Conservation (phyloP, 2,329 filamentous ascomycete species). For the Xylariaceae sp. region DNA sequence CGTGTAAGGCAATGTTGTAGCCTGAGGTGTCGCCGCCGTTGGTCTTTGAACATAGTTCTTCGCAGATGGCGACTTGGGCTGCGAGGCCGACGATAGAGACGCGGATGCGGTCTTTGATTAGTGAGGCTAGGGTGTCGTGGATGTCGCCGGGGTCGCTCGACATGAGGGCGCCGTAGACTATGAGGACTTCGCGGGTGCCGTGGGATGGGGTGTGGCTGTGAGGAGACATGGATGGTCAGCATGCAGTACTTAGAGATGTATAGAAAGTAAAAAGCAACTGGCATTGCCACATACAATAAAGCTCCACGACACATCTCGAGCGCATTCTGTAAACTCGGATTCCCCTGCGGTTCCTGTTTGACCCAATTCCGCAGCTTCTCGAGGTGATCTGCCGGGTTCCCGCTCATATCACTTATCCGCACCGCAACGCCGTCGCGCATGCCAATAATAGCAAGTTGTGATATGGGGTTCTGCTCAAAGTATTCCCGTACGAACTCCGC, state of each 20-base stretch:
- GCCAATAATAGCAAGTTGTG: slow-evolving; percentile 85
- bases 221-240: slow-evolving; percentile 5
- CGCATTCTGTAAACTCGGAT: slow-evolving; percentile 85
- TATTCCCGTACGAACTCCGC: slow-evolving; percentile 88
- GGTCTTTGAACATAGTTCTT: slow-evolving; percentile 81
- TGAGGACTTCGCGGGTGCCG: slow-evolving; percentile 86
- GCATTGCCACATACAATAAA: slow-evolving; percentile 76
- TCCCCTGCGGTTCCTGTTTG: slow-evolving; percentile 65
- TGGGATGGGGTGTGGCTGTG: slow-evolving; percentile 81
- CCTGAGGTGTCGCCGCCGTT: slow-evolving; percentile 72
- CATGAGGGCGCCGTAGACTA: slow-evolving; percentile 86
- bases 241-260: slow-evolving; percentile 5
- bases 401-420: slow-evolving; percentile 81
- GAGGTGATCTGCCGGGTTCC: slow-evolving; percentile 86
- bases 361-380: slow-evolving; percentile 66
- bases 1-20: slow-evolving; percentile 83
- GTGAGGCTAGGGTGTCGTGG: slow-evolving; percentile 76
- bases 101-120: slow-evolving; percentile 78
- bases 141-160: slow-evolving; percentile 94
- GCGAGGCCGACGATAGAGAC: slow-evolving; percentile 87
- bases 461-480: slow-evolving; percentile 98
- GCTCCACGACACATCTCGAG: slow-evolving; percentile 91
- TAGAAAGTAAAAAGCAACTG: slow-evolving; percentile 2
- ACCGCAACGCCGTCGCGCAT: slow-evolving; percentile 91
- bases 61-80: slow-evolving; percentile 88